A percentile compares a stretch with the other conserved stretches of the same genome.
These are phyloP conservation scores for Backusella luteola DNA, from an alignment of 192 early-diverging fungal species.

Conservation along the genomic window DNA sequence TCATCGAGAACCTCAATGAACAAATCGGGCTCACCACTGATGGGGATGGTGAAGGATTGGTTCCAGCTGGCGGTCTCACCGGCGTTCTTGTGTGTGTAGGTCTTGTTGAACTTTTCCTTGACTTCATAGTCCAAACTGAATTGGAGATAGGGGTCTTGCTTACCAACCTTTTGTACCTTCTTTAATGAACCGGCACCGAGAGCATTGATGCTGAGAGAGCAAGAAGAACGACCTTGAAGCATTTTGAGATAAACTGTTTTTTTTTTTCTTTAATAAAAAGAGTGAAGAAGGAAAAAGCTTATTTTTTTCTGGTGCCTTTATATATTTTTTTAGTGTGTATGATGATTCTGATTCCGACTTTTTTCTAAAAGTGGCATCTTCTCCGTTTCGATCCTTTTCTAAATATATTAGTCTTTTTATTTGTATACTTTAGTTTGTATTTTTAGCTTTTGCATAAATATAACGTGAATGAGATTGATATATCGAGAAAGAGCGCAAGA, in stretches of 20 bases:
- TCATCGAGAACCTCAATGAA: conserved; percentile 50
- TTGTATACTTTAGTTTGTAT: not conserved
- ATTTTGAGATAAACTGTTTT: not conserved
- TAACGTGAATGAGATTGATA: not conserved
- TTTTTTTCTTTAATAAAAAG: not conserved
- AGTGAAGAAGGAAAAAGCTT: not conserved
- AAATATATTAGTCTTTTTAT: not conserved
- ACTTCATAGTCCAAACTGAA: conserved; percentile 36
- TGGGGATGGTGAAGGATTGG: conserved; percentile 40
- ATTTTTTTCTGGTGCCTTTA: not conserved
- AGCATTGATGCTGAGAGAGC: not conserved
- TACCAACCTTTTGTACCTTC: conserved; percentile 27
- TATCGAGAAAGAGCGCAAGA: not conserved
- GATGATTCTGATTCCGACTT: not conserved
- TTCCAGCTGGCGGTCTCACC: conserved; percentile 48
- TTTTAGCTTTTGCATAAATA: not conserved
- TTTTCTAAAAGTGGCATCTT: conserved; percentile 1
- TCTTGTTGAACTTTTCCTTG: conserved; percentile 47
- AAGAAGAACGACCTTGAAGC: conserved; percentile 1
- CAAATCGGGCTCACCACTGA: conserved; percentile 41
- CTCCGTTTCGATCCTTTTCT: not conserved
- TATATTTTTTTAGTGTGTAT: not conserved
- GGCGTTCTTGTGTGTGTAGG: conserved; percentile 43
- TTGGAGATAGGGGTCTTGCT: conserved; percentile 50
- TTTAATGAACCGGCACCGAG: not conserved